phyloP scores from a whole-genome alignment of 305 asterid species.

The Solanum hybrid region DNA sequence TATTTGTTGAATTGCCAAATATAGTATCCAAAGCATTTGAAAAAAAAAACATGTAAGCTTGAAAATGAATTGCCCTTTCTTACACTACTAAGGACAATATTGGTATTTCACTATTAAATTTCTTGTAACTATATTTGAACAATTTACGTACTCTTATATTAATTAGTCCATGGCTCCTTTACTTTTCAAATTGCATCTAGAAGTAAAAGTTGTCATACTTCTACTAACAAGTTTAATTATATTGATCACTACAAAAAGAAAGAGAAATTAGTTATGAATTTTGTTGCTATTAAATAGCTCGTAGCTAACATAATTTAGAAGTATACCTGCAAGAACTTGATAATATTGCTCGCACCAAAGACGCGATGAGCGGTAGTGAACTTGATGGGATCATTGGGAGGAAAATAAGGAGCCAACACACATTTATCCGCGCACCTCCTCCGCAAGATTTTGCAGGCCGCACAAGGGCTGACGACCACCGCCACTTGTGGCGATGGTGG shows the following conservation, averaged over 20 bases:
- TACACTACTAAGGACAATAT: neutral
- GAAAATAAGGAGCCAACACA: conserved; percentile 16
- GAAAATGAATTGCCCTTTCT: neutral
- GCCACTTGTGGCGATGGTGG: neutral
- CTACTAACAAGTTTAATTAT: neutral
- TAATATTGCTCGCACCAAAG: conserved; percentile 17
- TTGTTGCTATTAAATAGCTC: neutral
- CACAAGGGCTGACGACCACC: conserved; percentile 7
- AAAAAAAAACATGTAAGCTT: neutral
- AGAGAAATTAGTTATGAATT: neutral
- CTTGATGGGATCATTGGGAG: conserved; percentile 11
- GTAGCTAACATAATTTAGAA: neutral
- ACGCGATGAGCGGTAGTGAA: conserved; percentile 13
- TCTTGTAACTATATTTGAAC: neutral
- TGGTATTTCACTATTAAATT: neutral
- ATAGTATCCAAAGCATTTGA: neutral
- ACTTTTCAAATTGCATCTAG: neutral
- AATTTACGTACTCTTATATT: neutral
- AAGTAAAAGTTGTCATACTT: no score
- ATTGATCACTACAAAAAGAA: neutral
- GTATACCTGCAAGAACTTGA: conserved; percentile 13
- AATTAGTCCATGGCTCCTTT: neutral
- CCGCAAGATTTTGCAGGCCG: conserved; percentile 16
- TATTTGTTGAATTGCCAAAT: neutral
- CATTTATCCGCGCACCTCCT: conserved; percentile 16